phyloP scores from a whole-genome alignment of 805 yeast genomes.

The Wickerhamomyces strasburgensis region DNA sequence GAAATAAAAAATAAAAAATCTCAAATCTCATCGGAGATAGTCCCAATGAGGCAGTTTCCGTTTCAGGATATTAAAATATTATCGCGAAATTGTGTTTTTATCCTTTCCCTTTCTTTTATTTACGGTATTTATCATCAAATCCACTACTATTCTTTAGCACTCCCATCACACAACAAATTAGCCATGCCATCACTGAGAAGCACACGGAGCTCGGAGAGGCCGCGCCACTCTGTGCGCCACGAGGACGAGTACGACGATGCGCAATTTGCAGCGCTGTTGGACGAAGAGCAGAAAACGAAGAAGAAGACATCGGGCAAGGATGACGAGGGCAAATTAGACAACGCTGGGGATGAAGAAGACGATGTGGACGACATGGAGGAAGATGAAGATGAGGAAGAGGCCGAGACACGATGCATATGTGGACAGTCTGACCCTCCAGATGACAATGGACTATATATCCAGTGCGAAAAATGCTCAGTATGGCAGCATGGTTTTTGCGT shows the following conservation, averaged over 20 bases:
- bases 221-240: slow-evolving; percentile 1
- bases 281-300: slow-evolving; percentile 2
- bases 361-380: slow-evolving; percentile 23
- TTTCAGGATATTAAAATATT: no score
- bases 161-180: no score
- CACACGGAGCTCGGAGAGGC: slow-evolving; percentile 14
- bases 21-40: no score
- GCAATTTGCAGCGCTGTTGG: neutral
- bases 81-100: no score
- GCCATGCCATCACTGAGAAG: slow-evolving; percentile 22
- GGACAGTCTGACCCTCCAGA: slow-evolving; percentile 40
- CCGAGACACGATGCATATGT: slow-evolving; percentile 42
- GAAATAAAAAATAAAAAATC: no score
- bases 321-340: no score
- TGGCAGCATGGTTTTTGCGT: slow-evolving; percentile 99
- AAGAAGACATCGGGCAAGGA: slow-evolving; percentile 7
- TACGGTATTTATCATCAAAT: no score
- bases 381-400: slow-evolving; percentile 36
- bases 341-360: slow-evolving; percentile 6
- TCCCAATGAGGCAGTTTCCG: no score
- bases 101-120: no score
- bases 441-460: slow-evolving; percentile 63
- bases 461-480: slow-evolving; percentile 85
- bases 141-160: no score
- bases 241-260: slow-evolving; percentile 5